Base-by-base conservation (phyloP, 768 basidiomycete species). In the Amanita fuliginea region DNA sequence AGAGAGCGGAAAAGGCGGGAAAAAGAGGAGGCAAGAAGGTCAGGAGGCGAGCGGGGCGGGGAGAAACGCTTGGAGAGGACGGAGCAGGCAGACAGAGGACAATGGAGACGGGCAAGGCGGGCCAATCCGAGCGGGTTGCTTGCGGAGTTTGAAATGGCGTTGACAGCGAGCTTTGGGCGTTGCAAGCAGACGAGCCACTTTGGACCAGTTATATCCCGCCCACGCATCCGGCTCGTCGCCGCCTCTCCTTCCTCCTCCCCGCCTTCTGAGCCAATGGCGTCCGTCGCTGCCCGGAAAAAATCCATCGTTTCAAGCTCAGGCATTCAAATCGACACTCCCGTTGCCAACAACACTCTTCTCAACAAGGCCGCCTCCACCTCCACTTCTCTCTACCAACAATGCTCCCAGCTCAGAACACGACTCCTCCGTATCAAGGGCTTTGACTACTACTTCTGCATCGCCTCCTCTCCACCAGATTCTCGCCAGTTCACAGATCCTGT, bases 361-460 rank as follows among this genome's bases (percentile, higher is more conserved):
- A 92, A 92, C 71, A 89, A 91, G 67, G 75, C 86, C 43, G 87
- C 90, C n/a, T 83, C 86, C 46, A 77, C 83, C 59, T 85, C 83
- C 10, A 84, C 87, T 22, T 90, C 89, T 34, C 85, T 93, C 66
- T 93, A 91, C 70, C 90, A 92, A 67, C 86, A 90, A 78, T 91
- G 89, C 67, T 85, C 86, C 4, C 70, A 81, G 52, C 75, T 93
- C 46, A 76, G 87, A 53, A 71, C 76, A 41, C 81, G 83, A 57
- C 81, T 93, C 61, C 72, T 85, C 68, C 83, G 85, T 62, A 80
- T 93, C 53, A 78, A 75, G 54, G 77, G 78, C 56, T 93, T 93
- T 55, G 62, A 75, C 53, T 71, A 71, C 52, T 88, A 83, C 67
- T 86, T 89, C 57, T 64, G 74, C 35, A 71, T 83, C 52, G 75